Percentiles rank a stretch among this genome's conserved stretches.
phyloP scores from a whole-genome alignment of 192 early-diverging fungal genomes.

The Gamsiella multidivaricata region DNA sequence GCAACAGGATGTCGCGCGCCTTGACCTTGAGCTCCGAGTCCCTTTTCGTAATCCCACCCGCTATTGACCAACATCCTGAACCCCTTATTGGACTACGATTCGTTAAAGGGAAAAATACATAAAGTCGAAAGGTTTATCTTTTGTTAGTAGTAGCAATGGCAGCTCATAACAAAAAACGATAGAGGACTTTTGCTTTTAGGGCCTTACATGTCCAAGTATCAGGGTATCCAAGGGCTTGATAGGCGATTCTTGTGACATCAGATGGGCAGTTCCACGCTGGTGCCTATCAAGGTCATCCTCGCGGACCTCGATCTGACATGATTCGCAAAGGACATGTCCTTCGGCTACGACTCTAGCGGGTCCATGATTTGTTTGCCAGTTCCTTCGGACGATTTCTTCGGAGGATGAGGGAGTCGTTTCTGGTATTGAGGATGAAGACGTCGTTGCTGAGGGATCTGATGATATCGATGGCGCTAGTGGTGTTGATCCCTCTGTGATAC shows the following conservation, averaged over 20 bases:
- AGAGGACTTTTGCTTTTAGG: neutral
- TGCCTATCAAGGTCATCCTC: slow-evolving; percentile 34
- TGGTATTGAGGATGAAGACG: neutral
- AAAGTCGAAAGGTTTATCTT: neutral
- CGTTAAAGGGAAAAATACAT: neutral
- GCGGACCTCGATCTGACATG: slow-evolving; percentile 41
- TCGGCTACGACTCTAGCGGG: neutral
- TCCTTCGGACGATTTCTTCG: slow-evolving; percentile 22
- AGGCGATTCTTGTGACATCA: slow-evolving; percentile 38
- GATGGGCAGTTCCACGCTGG: slow-evolving; percentile 28
- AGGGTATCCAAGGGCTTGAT: slow-evolving; percentile 33
- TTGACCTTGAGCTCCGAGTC: slow-evolving; percentile 56
- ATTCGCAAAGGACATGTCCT: slow-evolving; percentile 28
- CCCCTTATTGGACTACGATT: slow-evolving; percentile 51
- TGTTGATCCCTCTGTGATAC: no score
- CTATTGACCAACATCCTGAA: slow-evolving; percentile 60
- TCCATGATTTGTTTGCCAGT: slow-evolving; percentile 10
- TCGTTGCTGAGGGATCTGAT: neutral
- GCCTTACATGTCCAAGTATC: slow-evolving; percentile 39
- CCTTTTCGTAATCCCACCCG: slow-evolving; percentile 65
- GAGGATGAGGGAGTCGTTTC: neutral
- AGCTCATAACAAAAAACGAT: no score
- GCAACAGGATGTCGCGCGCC: slow-evolving; percentile 57
- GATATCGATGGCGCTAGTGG: neutral
- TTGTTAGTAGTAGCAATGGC: neutral